A percentile compares a stretch with the other conserved stretches of the same genome.
Conservation (phyloP, 2,329 filamentous ascomycete genomes). For the Aspergillus sp. region DNA sequence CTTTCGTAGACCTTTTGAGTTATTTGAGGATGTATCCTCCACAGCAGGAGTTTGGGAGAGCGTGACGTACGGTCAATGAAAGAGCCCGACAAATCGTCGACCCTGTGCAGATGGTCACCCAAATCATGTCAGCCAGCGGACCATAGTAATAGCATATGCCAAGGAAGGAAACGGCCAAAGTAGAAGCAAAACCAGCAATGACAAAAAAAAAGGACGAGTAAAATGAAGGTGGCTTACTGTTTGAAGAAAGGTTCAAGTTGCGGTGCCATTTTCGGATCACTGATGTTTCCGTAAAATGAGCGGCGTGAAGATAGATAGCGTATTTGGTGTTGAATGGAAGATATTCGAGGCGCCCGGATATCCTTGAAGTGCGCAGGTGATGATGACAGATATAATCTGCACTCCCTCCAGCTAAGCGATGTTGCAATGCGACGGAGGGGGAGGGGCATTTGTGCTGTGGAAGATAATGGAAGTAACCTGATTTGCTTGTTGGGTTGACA, state of each 20-base stretch:
- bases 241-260: slow-evolving; percentile 91
- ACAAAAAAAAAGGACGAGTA: not conserved
- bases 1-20: slow-evolving; percentile 63
- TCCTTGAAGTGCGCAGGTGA: slow-evolving; percentile 7
- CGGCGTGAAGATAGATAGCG: slow-evolving; percentile 29
- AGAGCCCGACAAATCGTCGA: slow-evolving; percentile 73
- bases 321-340: slow-evolving; percentile 5
- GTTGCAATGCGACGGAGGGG: slow-evolving; percentile 32
- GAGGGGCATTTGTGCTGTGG: slow-evolving; percentile 36
- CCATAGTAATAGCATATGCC: not conserved
- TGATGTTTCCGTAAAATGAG: slow-evolving; percentile 49
- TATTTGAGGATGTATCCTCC: slow-evolving; percentile 11
- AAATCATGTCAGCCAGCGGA: slow-evolving; percentile 8
- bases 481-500: slow-evolving; percentile 13
- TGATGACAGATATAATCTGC: slow-evolving; percentile 12
- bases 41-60: slow-evolving; percentile 10
- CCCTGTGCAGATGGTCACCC: slow-evolving; percentile 40
- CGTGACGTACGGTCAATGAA: slow-evolving; percentile 74
- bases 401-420: slow-evolving; percentile 23
- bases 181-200: not conserved
- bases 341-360: slow-evolving; percentile 7
- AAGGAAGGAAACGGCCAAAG: not conserved
- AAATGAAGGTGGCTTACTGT: slow-evolving; percentile 53
- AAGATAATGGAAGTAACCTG: slow-evolving; percentile 16
- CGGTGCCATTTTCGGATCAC: slow-evolving; percentile 73